These are phyloP conservation scores for Cyclostephanos tholiformis DNA, from an alignment of 108 stramenopile species.

Conservation along the genomic window DNA sequence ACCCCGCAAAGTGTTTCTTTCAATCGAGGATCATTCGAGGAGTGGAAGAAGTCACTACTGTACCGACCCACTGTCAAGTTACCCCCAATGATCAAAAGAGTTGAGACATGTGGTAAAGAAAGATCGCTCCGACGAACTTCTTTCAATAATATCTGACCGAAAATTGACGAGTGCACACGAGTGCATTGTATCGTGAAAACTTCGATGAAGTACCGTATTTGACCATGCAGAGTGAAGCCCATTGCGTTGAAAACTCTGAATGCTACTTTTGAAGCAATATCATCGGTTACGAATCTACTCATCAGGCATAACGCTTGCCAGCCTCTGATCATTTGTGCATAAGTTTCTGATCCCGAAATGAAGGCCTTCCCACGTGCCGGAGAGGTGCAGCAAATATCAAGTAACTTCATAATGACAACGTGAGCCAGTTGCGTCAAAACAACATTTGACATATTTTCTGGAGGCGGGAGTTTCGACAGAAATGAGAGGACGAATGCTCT, in stretches of 20 bases:
- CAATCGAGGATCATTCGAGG: conserved; percentile 38
- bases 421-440: conserved; percentile 68
- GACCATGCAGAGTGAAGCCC: conserved; percentile 65
- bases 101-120: conserved; percentile 74
- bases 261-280: conserved; percentile 63
- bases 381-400: conserved; percentile 55
- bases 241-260: conserved; percentile 56
- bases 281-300: conserved; percentile 66
- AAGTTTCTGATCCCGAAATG: conserved; percentile 72
- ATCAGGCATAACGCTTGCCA: conserved; percentile 88
- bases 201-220: conserved; percentile 86
- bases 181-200: conserved; percentile 80
- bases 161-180: conserved; percentile 56
- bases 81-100: conserved; percentile 80
- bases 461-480: conserved; percentile 64
- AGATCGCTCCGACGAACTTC: conserved; percentile 70
- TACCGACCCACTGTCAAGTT: conserved; percentile 75
- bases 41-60: conserved; percentile 57
- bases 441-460: conserved; percentile 39
- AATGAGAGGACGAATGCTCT: conserved; percentile 76
- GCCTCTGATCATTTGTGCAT: conserved; percentile 66
- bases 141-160: conserved; percentile 53
- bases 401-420: conserved; percentile 57
- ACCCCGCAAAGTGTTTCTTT: conserved; percentile 67
- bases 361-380: conserved; percentile 48